Evolutionary conservation across 2,329 filamentous ascomycete genomes (phyloP), one percentile per base, ranked within the genome.

Genomic region (Volutella citrinella): DNA sequence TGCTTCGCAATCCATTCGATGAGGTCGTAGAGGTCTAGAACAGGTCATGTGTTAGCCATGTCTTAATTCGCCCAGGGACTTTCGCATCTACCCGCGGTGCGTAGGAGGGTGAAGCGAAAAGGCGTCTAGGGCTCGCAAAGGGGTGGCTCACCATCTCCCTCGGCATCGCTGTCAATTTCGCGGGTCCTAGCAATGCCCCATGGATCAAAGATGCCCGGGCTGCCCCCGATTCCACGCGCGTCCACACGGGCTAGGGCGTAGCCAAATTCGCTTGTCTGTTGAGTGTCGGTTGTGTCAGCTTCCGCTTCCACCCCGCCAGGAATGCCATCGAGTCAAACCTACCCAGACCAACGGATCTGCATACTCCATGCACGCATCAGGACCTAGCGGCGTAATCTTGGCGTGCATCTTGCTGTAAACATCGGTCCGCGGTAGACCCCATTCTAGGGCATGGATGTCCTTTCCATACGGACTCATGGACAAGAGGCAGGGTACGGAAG

Each of bases 381-480:
- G 29, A 5, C 34, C 34, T 20, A 37, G 21, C 5, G 34, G 34
- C 7, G 27, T 32, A 13, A 37, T 32, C 6, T 19, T 12, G 19
- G 32, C 32, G n/a, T 37, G 32, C 34, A 37, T 37, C 7, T 32
- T 26, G 11, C 25, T 17, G 20, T 37, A 37, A 15, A 37, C 32
- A 4, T 29, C 27, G 4, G 34, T 37, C 10, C 24, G 22, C 5
- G 34, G 34, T 5, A 37, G 25, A 13, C 34, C 34, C 14, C 27
- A 37, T 16, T 28, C n/a, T 10, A 29, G 30, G 15, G 30, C 34
- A 29, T 31, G 34, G 13, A 37, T 24, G 30, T 37, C 34, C 25
- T 37, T 37, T 17, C 34, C 34, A 10, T 37, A 37, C 19, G 34
- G 34, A 5, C 34, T n/a, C n/a, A n/a, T n/a, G n/a, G n/a, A n/a